Base-by-base conservation (phyloP, 225 moss, liverwort and hornwort genomes). In the Sphagnum tenellum region DNA sequence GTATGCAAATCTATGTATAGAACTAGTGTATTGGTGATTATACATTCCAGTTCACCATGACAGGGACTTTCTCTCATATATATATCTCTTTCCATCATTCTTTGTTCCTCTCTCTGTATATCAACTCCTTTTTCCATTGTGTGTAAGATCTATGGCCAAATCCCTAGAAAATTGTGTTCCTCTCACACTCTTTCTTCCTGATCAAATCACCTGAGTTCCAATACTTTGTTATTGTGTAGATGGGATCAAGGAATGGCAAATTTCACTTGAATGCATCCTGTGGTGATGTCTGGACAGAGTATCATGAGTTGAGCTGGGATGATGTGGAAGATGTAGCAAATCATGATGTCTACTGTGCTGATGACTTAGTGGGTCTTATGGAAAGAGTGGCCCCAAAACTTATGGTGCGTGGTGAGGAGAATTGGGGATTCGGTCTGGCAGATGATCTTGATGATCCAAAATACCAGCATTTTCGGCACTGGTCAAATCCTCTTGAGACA, bases 201-300 rank as follows among this genome's bases (percentile, higher is more conserved):
- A 29, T 29, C 29, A 29, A 29, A 29, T 29, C 29, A 29, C 29
- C 29, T 29, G 29, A 29, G 29, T 29, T 29, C 29, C 29, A 29
- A 29, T 29, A 29, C 29, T 29, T 29, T 29, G 29, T 29, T 0
- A 29, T 29, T 29, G 29, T 29, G 29, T 73, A 89, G 89, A 4
- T 54, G 47, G 14, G 3, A 45, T 67, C 78, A n/a, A 56, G 72
- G 29, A 69, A 56, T 63, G 69, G 47, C n/a, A 57, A 84, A 45
- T 72, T 87, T 48, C 80, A 78, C 59, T 82, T 69, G 47, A 71
- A 77, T 60, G 72, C 81, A 54, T 71, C 83, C n/a, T 98, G 96
- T 68, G 96, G 95, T 63, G 95, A 98, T 63, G 79, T 75, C 49
- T 98, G 92, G 92, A 98, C 90, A 2, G 96, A 98, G 70, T 98